Evolutionary conservation across 1,139 yeast genomes (phyloP), one percentile per base, ranked within the genome.

Genomic region (Yamadazyma membranifaciens): DNA sequence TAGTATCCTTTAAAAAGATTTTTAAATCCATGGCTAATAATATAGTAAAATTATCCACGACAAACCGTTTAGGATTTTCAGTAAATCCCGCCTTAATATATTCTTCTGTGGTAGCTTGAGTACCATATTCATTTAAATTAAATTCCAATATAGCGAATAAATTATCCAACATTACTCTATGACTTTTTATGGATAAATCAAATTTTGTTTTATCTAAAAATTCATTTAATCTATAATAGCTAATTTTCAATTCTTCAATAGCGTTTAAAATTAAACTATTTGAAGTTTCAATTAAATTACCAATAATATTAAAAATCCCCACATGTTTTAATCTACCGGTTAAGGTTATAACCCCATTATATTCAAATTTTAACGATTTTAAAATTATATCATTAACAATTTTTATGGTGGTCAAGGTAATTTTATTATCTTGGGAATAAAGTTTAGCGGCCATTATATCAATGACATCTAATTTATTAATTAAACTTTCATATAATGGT

Each of bases 1-100:
- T 78, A 10, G 81, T 73, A 50, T 73, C 79, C 46, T 73, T 73
- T 35, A 80, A 62, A 54, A 78, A 77, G 38, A 75, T 67, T 52
- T 73, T 66, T 44, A 78, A 61, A 52, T 78, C 80, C 67, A 78
- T 67, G 10, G 80, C 70, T 42, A 67, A 56, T 48, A 69, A 59
- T 39, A 71, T 52, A 37, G 71, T 49, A 51, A 71, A 74, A 45
- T 71, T 67, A 14, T 67, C 70, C 12, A 64, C 60, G 6, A 75
- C 69, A 49, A 67, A 73, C 31, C 64, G 59, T 33, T 60, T 54
- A 1, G 80, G 78, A 45, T 69, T 62, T 14, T 65, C 67, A 6
- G 78, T 67, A 46, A 75, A 73, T 3, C 79, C 79, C 10, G 78
- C 74, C 47, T 66, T 69, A 22, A 65, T 51, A 45, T 68, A 73